Evolutionary conservation across 2,329 filamentous ascomycete species (phyloP).

Genomic region (Penicillium hordei): DNA sequence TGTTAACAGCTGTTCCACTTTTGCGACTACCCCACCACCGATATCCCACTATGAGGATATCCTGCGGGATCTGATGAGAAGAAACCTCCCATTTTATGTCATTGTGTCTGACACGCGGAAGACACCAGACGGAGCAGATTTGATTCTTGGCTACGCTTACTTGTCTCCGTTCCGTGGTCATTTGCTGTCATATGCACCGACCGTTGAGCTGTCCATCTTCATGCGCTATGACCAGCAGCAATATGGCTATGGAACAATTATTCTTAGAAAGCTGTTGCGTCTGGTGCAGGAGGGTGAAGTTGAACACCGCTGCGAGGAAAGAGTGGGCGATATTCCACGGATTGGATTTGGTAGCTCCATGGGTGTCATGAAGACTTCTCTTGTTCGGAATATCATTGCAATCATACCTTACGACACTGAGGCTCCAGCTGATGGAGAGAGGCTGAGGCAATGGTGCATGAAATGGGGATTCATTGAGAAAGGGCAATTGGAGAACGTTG

Average conservation of each 20-base stretch:
- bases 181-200: conserved; percentile 41
- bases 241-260: conserved; percentile 33
- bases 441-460: conserved; percentile 40
- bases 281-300: conserved; percentile 26
- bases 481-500: conserved; percentile 40
- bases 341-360: conserved; percentile 4
- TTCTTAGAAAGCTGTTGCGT: conserved; percentile 33
- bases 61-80: conserved; percentile 24
- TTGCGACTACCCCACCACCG: conserved; percentile 32
- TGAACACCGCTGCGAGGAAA: conserved; percentile 9
- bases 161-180: conserved; percentile 37
- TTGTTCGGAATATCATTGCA: conserved; percentile 37
- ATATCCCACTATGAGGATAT: conserved; percentile 30
- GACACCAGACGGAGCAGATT: conserved; percentile 3
- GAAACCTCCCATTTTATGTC: conserved; percentile 41
- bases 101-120: conserved; percentile 26
- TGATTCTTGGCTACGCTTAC: conserved; percentile 38
- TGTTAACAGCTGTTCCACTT: conserved; percentile 35
- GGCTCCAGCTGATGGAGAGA: conserved; percentile 32
- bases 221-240: conserved; percentile 37
- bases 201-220: conserved; percentile 44
- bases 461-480: conserved; percentile 41
- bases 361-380: neutral
- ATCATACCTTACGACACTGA: conserved; percentile 42
- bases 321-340: neutral